Base-by-base conservation (phyloP, 2,329 filamentous ascomycete species). In the Fusarium sarcochroum region DNA sequence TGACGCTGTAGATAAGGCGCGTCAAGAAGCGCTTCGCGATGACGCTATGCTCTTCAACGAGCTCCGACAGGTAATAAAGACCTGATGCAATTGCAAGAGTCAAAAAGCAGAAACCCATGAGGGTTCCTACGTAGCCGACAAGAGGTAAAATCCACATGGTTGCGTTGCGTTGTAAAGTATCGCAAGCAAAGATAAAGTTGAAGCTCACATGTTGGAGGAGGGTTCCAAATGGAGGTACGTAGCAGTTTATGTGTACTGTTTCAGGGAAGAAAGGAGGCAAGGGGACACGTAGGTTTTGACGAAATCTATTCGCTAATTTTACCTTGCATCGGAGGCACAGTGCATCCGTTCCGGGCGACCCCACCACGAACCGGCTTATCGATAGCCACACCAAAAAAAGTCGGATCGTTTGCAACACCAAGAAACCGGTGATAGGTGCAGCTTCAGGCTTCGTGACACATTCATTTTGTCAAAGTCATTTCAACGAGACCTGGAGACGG, bases 31-130 rank as follows among this genome's bases (percentile, higher is more conserved):
- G 93, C 78, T 97, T 97, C 14, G 94, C 92, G 66, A 97, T 81
- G 13, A 98, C 95, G 6, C 95, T 98, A 78, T 99, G 95, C 80
- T 99, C 96, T 82, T 99, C 96, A 64, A 99, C 96, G 15, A 98
- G 90, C 80, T 99, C 96, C 23, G 95, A 98, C 54, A 99, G 91
- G 80, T 99, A 99, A 83, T 99, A 99, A 25, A 99, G 89, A 37
- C 96, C 96, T n/a, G 94, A 98, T 38, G 96, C 96, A 77, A 99
- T 98, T 58, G 95, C 94, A 65, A 99, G 86, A 20, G 96, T 98
- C 71, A 99, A 85, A 82, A 99, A 98, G 76, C 89, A 89, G 83
- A 99, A 99, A 78, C 95, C 95, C 64, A 97, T 83, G 68, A 94
- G 82, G 72, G 97, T 89, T 76, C 96, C 96, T 34, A 94, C 80